Conservation (phyloP, 2,329 filamentous ascomycete genomes). For the Microcyclosporella mali region DNA sequence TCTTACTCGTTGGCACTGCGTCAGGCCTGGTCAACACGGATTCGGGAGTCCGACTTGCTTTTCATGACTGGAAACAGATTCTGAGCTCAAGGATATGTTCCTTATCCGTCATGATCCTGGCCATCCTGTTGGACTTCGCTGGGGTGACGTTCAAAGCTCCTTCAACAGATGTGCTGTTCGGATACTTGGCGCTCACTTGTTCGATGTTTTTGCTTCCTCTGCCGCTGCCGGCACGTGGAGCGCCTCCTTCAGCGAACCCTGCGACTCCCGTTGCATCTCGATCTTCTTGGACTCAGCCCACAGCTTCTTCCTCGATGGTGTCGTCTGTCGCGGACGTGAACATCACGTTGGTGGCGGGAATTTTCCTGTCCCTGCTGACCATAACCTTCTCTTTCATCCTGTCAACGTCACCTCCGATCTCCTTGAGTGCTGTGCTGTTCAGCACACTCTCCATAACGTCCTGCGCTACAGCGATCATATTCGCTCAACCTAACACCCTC, state of each 20-base stretch:
- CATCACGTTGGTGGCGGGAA: conserved; percentile 38
- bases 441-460: conserved; percentile 38
- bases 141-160: conserved; percentile 27
- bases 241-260: conserved; percentile 3
- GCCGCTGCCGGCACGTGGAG: conserved; percentile 35
- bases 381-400: conserved; percentile 32
- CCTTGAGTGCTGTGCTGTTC: conserved; percentile 32
- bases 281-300: conserved; percentile 12
- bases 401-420: conserved; percentile 30
- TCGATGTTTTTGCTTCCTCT: conserved; percentile 43
- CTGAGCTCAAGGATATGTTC: conserved; percentile 35
- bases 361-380: conserved; percentile 33
- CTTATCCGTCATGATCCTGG: conserved; percentile 31
- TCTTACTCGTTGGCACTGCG: conserved; percentile 43
- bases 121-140: conserved; percentile 31
- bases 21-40: conserved; percentile 38
- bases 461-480: conserved; percentile 38
- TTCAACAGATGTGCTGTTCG: conserved; percentile 33
- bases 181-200: conserved; percentile 42
- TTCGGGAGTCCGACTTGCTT: conserved; percentile 7
- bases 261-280: conserved; percentile 16
- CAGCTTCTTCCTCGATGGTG: conserved; percentile 29
- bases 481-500: conserved; percentile 38
- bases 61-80: conserved; percentile 29
- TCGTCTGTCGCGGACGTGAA: conserved; percentile 36